phyloP scores from a whole-genome alignment of 257 asterid genomes.

The Dorcoceras hygrometricum region DNA sequence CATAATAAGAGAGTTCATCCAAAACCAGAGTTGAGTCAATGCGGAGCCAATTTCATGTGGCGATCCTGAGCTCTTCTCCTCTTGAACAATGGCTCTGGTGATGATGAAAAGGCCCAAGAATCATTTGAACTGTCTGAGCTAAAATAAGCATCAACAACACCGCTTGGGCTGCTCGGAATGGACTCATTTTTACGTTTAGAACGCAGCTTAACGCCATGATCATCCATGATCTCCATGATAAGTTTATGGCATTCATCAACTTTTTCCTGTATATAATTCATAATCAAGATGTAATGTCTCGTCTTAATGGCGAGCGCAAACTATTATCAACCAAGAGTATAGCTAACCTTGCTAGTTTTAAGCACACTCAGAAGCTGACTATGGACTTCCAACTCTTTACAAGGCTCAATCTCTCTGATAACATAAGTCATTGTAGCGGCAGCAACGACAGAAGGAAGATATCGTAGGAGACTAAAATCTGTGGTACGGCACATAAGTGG shows the following conservation, averaged over 20 bases:
- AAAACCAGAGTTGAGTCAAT: constrained; percentile 28
- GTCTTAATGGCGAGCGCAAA: neutral
- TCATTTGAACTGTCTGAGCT: constrained; percentile 52
- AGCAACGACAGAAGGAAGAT: constrained; percentile 58
- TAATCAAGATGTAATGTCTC: neutral
- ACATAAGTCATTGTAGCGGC: constrained; percentile 44
- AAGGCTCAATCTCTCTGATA: constrained; percentile 38
- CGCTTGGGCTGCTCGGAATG: constrained; percentile 22
- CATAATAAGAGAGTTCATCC: constrained; percentile 37
- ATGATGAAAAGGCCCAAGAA: constrained; percentile 41
- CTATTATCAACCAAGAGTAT: neutral
- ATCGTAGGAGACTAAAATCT: constrained; percentile 63
- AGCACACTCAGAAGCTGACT: constrained; percentile 35
- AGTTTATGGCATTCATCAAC: constrained; percentile 1
- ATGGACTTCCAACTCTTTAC: constrained; percentile 34
- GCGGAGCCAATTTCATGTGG: constrained; percentile 44
- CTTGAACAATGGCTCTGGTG: constrained; percentile 46
- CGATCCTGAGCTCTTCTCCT: constrained; percentile 43
- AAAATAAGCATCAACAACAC: constrained; percentile 55
- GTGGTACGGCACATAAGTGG: constrained; percentile 22
- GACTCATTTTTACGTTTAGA: constrained; percentile 2
- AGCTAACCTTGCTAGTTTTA: constrained; percentile 42
- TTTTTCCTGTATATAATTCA: neutral
- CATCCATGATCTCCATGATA: neutral
- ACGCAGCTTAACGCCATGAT: neutral